phyloP scores from a whole-genome alignment of 108 stramenopile genomes.

The Nitzschia sp. region DNA sequence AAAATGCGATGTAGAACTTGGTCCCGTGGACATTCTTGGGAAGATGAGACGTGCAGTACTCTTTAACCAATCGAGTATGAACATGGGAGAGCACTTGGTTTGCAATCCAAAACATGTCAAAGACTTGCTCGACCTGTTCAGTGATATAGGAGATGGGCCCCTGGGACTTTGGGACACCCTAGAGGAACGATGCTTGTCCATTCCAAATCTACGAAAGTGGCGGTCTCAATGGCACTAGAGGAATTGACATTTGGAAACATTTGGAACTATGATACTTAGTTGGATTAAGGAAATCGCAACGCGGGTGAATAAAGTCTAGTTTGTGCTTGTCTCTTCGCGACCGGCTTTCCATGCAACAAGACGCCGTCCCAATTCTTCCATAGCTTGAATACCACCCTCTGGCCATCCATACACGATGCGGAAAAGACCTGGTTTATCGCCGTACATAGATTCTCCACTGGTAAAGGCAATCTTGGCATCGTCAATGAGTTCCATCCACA shows the following conservation, averaged over 20 bases:
- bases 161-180: background rate
- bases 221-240: background rate
- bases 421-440: slow-evolving; percentile 20
- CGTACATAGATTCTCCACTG: slow-evolving; percentile 15
- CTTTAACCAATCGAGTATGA: slow-evolving; percentile 43
- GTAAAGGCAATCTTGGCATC: slow-evolving; percentile 17
- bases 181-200: background rate
- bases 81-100: slow-evolving; percentile 63
- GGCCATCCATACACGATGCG: slow-evolving; percentile 28
- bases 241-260: background rate
- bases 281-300: background rate
- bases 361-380: slow-evolving; percentile 20
- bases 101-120: slow-evolving; percentile 55
- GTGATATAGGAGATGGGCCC: slow-evolving; percentile 45
- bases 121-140: slow-evolving; percentile 55
- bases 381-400: slow-evolving; percentile 18
- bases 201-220: background rate
- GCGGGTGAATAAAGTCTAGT: background rate
- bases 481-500: slow-evolving; percentile 26
- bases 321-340: background rate
- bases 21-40: background rate
- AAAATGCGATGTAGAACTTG: background rate
- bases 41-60: slow-evolving; percentile 44
- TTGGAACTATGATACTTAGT: background rate
- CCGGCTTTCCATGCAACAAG: slow-evolving; percentile 18